Conservation (phyloP, 2,329 filamentous ascomycete genomes). For the Graphium sp. region DNA sequence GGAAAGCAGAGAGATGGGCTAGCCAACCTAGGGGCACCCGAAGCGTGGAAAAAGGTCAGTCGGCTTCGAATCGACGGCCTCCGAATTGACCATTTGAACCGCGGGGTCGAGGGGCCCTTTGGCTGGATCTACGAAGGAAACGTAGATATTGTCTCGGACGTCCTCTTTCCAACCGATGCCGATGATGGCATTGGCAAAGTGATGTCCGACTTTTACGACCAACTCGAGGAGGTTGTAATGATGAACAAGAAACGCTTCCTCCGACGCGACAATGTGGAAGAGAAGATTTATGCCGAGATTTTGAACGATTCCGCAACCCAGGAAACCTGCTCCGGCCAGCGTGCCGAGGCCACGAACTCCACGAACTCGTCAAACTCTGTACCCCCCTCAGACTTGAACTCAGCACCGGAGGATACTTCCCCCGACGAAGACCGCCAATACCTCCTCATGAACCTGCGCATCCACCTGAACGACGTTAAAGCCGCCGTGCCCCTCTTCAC, state of each 20-base stretch:
- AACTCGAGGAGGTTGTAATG: conserved; percentile 81
- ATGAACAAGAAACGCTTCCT: conserved; percentile 52
- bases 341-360: conserved; percentile 1
- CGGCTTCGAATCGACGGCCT: conserved; percentile 82
- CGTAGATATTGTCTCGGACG: conserved; percentile 88
- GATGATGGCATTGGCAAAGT: conserved; percentile 86
- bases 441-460: conserved; percentile 84
- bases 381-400: conserved; percentile 1
- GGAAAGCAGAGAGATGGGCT: conserved; percentile 19
- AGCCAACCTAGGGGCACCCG: conserved; percentile 41
- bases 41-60: conserved; percentile 90
- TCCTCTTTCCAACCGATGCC: conserved; percentile 81
- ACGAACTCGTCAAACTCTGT: too few relatives aligned
- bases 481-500: conserved; percentile 89
- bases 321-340: conserved; percentile 3
- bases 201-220: conserved; percentile 93
- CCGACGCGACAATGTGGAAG: conserved; percentile 19
- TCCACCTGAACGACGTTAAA: conserved; percentile 88
- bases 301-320: too few relatives aligned
- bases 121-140: conserved; percentile 97
- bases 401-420: conserved; percentile 5
- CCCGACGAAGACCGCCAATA: conserved; percentile 52
- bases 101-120: conserved; percentile 83
- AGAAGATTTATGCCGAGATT: too few relatives aligned
- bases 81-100: conserved; percentile 90